Conservation (phyloP, 169 alveolate species). For the Plasmodium vivax region DNA sequence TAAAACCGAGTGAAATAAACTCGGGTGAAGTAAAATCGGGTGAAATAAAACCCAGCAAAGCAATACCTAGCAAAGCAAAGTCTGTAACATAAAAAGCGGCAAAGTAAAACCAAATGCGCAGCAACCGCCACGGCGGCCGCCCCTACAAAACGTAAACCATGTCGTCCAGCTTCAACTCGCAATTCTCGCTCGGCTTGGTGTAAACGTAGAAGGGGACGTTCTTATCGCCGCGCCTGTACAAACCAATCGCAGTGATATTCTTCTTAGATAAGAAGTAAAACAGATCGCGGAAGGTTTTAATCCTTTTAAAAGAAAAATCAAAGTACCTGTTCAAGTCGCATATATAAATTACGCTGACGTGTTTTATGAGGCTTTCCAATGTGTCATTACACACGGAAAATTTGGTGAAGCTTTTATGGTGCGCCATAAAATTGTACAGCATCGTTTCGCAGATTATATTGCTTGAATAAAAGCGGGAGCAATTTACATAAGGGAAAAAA, state of each 20-base stretch:
- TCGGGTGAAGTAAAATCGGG: neutral
- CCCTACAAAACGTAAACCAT: slow-evolving; percentile 37
- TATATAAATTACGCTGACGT: slow-evolving; percentile 25
- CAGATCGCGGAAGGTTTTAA: slow-evolving; percentile 49
- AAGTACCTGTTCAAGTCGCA: slow-evolving; percentile 39
- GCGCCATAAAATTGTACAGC: slow-evolving; percentile 61
- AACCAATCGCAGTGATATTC: slow-evolving; percentile 42
- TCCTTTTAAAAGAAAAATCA: slow-evolving; percentile 64
- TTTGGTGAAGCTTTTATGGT: slow-evolving; percentile 68
- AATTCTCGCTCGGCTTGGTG: slow-evolving; percentile 58
- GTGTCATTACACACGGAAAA: slow-evolving; percentile 69
- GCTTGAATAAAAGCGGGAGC: slow-evolving; percentile 51
- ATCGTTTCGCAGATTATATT: slow-evolving; percentile 67
- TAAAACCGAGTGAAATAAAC: neutral
- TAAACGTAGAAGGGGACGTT: slow-evolving; percentile 53
- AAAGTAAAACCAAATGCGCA: neutral
- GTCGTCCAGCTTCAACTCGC: slow-evolving; percentile 51
- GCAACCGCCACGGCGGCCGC: neutral
- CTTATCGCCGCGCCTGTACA: slow-evolving; percentile 62
- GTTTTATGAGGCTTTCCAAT: slow-evolving; percentile 41
- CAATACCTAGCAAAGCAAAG: no score
- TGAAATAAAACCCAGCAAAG: neutral
- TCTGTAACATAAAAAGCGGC: neutral
- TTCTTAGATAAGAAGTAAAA: slow-evolving; percentile 47
- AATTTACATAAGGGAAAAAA: slow-evolving; percentile 71